Percentiles rank a stretch among this genome's conserved stretches.
These are phyloP conservation scores for Trametes meyenii DNA, from an alignment of 768 basidiomycete species.

Conservation along the genomic window DNA sequence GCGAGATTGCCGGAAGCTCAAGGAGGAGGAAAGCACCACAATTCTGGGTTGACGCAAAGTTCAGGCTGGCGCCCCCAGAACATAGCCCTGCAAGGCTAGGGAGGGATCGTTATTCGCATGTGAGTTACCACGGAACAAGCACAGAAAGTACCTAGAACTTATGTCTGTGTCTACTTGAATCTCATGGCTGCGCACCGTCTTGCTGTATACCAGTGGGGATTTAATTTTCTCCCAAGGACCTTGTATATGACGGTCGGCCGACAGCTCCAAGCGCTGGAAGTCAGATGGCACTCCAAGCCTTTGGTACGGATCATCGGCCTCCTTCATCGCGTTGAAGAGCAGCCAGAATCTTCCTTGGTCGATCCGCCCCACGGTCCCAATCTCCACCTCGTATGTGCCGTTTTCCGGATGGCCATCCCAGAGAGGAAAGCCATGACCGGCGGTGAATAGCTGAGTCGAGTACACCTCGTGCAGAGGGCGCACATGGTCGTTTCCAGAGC, in stretches of 20 bases:
- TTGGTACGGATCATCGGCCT: slow-evolving; percentile 9
- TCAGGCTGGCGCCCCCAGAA: background rate
- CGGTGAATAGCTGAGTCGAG: background rate
- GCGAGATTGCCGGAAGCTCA: background rate
- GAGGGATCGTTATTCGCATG: background rate
- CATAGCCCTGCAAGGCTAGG: background rate
- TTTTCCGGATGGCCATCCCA: slow-evolving; percentile 12
- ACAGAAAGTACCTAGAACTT: background rate
- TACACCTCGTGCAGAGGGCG: slow-evolving; percentile 3
- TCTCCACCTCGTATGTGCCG: slow-evolving; percentile 1
- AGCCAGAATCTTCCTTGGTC: slow-evolving; percentile 5
- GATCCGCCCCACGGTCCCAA: slow-evolving; percentile 19
- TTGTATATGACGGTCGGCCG: background rate
- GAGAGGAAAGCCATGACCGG: slow-evolving; percentile 12
- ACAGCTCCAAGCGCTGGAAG: slow-evolving; percentile 9
- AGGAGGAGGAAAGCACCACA: slow-evolving; percentile 13
- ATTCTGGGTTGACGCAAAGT: slow-evolving; percentile 1
- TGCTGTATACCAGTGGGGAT: background rate
- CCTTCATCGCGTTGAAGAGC: slow-evolving; percentile 13
- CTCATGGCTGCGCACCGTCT: background rate
- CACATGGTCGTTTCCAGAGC: background rate
- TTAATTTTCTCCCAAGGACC: background rate
- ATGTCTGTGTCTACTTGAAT: background rate
- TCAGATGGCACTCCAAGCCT: background rate
- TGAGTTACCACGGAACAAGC: background rate